These are phyloP conservation scores for Panaeolus cyanescens DNA, from an alignment of 768 basidiomycete genomes.

Conservation along the genomic window DNA sequence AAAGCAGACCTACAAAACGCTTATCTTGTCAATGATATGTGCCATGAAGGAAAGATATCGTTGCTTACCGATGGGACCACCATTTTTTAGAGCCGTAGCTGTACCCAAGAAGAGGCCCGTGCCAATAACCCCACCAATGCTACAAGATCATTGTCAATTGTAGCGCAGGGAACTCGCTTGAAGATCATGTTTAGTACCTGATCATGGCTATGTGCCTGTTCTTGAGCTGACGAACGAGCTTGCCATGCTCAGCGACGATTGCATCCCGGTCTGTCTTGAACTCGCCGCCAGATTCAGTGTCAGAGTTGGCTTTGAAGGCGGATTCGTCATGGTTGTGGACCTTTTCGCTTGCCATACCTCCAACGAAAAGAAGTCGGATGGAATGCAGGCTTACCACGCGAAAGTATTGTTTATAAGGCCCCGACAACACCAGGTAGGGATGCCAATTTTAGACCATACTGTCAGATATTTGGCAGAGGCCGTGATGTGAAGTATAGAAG, in stretches of 20 bases:
- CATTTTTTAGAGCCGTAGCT: slow-evolving; percentile 43
- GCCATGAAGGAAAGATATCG: not conserved
- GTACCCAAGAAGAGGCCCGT: slow-evolving; percentile 75
- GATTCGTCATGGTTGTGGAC: not conserved
- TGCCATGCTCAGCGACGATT: slow-evolving; percentile 1
- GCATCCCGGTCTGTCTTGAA: not conserved
- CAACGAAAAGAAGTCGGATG: not conserved
- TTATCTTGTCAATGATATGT: not conserved
- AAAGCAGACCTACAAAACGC: slow-evolving; percentile 50
- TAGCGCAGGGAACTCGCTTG: not conserved
- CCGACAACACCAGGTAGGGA: not conserved
- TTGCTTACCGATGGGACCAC: slow-evolving; percentile 66
- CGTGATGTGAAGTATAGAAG: not conserved
- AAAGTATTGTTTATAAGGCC: not conserved
- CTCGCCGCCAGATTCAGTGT: not conserved
- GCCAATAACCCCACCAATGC: slow-evolving; percentile 64
- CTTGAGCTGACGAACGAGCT: slow-evolving; percentile 61
- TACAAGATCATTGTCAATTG: slow-evolving; percentile 21
- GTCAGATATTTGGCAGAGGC: not conserved
- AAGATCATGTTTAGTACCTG: slow-evolving; percentile 38
- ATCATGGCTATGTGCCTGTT: slow-evolving; percentile 86
- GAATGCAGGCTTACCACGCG: not conserved
- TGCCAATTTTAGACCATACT: not conserved
- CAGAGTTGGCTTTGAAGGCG: not conserved
- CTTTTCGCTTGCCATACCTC: not conserved